Conservation (phyloP, 1,284 basidiomycete genomes). For the Fistulinella cinereoalba region DNA sequence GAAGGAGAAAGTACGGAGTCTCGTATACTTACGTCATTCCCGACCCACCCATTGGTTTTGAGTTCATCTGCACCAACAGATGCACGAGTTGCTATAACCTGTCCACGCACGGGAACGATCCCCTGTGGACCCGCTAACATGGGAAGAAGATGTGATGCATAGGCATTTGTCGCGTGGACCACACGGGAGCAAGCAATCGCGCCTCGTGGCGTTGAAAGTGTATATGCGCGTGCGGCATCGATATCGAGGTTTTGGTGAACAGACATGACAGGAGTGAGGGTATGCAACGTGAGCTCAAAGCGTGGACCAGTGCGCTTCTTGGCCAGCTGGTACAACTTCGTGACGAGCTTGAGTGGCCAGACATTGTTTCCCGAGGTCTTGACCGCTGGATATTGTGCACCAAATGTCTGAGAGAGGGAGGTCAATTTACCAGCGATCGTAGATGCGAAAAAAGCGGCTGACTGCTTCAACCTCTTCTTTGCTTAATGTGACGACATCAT, state of each 20-base stretch:
- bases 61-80: slow-evolving; percentile 37
- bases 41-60: slow-evolving; percentile 43
- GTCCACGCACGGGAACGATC: slow-evolving; percentile 73
- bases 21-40: slow-evolving; percentile 36
- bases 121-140: slow-evolving; percentile 50
- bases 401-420: slow-evolving; percentile 46
- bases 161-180: slow-evolving; percentile 80
- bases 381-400: slow-evolving; percentile 52
- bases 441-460: not conserved
- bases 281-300: slow-evolving; percentile 57
- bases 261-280: slow-evolving; percentile 61
- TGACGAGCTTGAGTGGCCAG: slow-evolving; percentile 77
- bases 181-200: slow-evolving; percentile 54
- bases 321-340: slow-evolving; percentile 54
- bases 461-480: slow-evolving; percentile 51
- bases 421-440: not conserved
- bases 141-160: slow-evolving; percentile 63
- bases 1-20: not conserved
- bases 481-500: slow-evolving; percentile 46
- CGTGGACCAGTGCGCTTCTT: slow-evolving; percentile 19
- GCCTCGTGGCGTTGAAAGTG: slow-evolving; percentile 55
- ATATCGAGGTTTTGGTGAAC: slow-evolving; percentile 26
- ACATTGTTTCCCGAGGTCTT: slow-evolving; percentile 58
- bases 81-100: slow-evolving; percentile 64
- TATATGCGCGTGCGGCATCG: slow-evolving; percentile 5